Base-by-base conservation (phyloP, 1,284 basidiomycete genomes). In the Ceratorhiza oryzae-sativae region DNA sequence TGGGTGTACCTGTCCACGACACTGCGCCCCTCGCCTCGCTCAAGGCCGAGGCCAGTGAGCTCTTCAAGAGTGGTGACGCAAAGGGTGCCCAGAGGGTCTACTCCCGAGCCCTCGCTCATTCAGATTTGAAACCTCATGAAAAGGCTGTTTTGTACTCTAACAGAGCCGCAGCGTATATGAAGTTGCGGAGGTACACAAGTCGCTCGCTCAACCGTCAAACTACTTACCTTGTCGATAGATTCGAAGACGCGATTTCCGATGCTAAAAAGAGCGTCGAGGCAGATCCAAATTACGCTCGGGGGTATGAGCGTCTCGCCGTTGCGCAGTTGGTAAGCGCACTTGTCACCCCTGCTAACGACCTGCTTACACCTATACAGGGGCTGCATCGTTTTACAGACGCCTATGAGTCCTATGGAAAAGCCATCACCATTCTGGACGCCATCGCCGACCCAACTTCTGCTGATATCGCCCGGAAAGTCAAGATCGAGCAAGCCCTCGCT, bases 371-470 rank as follows among this genome's bases (percentile, higher is more conserved):
- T 18, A n/a, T 20, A 32, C 23, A 58, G 61, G 48, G 71, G 6
- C 72, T 73, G 9, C 53, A 73, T 42, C 72, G 67, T 23, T 73
- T 55, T 34, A 46, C 34, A 25, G 58, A 55, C 20, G 51, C 72
- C 8, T 73, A 65, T 65, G 72, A 73, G n/a, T 67, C 72, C 4
- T 73, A 73, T 34, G 72, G 56, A 25, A 58, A 70, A 25, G 72
- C 72, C 27, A 42, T 73, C 42, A n/a, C 53, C 5, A 30, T 73
- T 27, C 48, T 73, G 27, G 67, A 73, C 23, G 63, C 46, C 10
- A 67, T 67, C 27, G 23, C 48, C 23, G 49, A 67, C 8, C 63
- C 63, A 36, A 67, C 48, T 12, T 67, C 63, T 20, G 63, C 63
- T 9, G 63, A 67, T 41, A 67, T 67, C 34, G 63, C 63, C 15